Base-by-base conservation (phyloP, 768 basidiomycete species). In the Dacryopinax spathularia region DNA sequence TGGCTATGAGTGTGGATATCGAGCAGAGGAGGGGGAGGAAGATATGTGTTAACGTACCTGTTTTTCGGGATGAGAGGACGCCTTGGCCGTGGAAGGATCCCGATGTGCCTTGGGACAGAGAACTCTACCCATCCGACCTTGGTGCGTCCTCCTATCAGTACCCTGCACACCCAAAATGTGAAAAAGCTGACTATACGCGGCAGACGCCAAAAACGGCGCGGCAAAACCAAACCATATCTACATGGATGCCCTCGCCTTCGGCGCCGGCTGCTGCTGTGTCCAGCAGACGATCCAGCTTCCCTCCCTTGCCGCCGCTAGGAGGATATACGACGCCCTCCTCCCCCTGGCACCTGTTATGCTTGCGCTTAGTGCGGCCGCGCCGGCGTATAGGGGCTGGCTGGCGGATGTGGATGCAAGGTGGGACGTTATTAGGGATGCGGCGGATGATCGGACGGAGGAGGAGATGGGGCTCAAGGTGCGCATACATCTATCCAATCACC, bases 181-280 rank as follows among this genome's bases (percentile, higher is more conserved):
- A n/a, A n/a, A n/a, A n/a, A n/a, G n/a, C n/a, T n/a, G n/a, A n/a
- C n/a, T n/a, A n/a, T n/a, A n/a, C n/a, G n/a, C n/a, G 35, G 44
- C 66, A 90, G 92, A 96, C 78, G 93, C 93, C 0, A 89, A 86
- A 75, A 80, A 85, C 66, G 94, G 93, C 1, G 91, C 92, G 2
- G 93, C 93, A 15, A 79, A 90, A 33, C 77, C 79, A 34, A 85
- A 95, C 72, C 94, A 98, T 73, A 90, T 99, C 67, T 97, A 98
- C 73, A 82, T 98, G 79, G 96, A 99, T 73, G 94, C 96, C 9
- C 97, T 98, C 95, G 95, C 93, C 33, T 99, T 99, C 73, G 96
- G 96, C 60, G 98, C 98, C 95, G 96, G 96, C 5, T 98, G 95
- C 69, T 95, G 91, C 70, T 98, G 96, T 74, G 79, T 99, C 59